Percentiles rank a stretch among this genome's conserved stretches.
phyloP scores from a whole-genome alignment of 2,329 filamentous ascomycete genomes.

The Colletotrichum australisinense region DNA sequence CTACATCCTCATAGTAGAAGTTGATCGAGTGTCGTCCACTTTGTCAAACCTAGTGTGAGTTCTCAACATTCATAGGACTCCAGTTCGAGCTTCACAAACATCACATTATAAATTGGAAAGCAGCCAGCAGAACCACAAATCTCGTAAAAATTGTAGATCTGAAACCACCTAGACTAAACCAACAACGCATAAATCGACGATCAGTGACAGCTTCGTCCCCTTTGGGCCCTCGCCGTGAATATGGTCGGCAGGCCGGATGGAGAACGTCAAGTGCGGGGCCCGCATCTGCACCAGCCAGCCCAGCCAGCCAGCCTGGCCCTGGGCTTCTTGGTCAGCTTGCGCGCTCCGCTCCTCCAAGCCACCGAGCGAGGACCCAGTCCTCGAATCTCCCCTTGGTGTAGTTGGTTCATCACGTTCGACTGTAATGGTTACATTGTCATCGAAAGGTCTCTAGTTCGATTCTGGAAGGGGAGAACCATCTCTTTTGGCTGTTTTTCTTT shows the following conservation, averaged over 20 bases:
- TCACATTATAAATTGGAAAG: too few species aligned
- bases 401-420: conserved; percentile 23
- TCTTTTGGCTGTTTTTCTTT: neutral
- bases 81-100: too few species aligned
- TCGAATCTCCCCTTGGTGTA: conserved; percentile 16
- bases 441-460: conserved; percentile 23
- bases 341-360: neutral
- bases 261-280: neutral
- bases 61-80: too few species aligned
- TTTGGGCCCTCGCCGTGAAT: too few species aligned
- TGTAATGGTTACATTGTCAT: conserved; percentile 22
- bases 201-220: too few species aligned
- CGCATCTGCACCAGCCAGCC: neutral
- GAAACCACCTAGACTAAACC: too few species aligned
- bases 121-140: too few species aligned
- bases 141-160: too few species aligned
- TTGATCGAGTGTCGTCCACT: too few species aligned
- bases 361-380: conserved; percentile 6
- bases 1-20: too few species aligned
- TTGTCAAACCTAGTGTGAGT: too few species aligned
- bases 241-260: neutral
- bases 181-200: too few species aligned
- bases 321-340: neutral
- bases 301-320: neutral
- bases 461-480: conserved; percentile 6